Conservation (phyloP, 176 grass and related monocot species). For the Oryza meyeriana region DNA sequence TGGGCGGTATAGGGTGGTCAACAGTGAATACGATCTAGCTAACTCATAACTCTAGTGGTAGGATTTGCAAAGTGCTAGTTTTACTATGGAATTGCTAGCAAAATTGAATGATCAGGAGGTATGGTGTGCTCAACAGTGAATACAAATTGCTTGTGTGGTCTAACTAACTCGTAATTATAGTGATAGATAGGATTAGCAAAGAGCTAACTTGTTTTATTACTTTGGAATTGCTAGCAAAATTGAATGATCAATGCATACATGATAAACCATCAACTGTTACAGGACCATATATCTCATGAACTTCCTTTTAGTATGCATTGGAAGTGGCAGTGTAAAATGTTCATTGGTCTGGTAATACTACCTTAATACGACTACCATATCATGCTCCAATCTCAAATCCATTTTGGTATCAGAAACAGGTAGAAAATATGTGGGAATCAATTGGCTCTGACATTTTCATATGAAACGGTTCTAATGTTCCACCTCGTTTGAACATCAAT, state of each 20-base stretch:
- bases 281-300: not conserved
- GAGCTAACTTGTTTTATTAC: not conserved
- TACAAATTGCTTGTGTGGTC: not conserved
- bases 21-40: not conserved
- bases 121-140: not conserved
- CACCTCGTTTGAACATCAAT: not conserved
- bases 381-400: not conserved
- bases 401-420: not conserved
- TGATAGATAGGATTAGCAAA: not conserved
- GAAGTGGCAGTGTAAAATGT: not conserved
- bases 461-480: not conserved
- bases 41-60: not conserved
- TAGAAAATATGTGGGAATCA: not conserved
- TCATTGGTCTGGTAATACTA: not conserved
- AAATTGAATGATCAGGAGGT: not conserved
- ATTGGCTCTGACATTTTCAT: not conserved
- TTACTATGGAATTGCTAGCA: not conserved
- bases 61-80: not conserved
- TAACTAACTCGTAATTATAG: not conserved
- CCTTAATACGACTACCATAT: not conserved
- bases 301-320: not conserved
- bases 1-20: not conserved
- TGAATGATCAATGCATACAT: not conserved
- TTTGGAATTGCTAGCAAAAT: not conserved
- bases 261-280: not conserved